These are phyloP conservation scores for Starmerella gropengiesseri DNA, from an alignment of 805 yeast genomes.

Conservation along the genomic window DNA sequence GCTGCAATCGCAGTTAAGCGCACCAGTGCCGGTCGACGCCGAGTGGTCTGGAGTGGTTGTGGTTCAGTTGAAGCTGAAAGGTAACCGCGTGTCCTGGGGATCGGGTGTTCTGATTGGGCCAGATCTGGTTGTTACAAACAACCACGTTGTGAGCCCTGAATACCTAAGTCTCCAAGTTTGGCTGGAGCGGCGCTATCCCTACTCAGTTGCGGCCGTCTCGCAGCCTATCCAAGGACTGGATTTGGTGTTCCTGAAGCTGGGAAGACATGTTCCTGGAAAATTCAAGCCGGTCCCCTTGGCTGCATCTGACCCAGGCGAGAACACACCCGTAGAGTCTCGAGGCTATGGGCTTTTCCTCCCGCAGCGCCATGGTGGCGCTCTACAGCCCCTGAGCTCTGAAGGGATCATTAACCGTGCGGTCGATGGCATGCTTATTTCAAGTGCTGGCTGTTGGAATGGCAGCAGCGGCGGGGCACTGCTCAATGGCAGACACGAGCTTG, in stretches of 20 bases:
- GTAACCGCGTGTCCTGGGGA: constrained; percentile 29
- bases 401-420: constrained; percentile 22
- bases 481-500: constrained; percentile 21
- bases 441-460: constrained; percentile 34
- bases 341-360: constrained; percentile 31
- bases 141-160: constrained; percentile 27
- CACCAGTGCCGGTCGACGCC: neutral
- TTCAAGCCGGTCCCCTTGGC: constrained; percentile 21
- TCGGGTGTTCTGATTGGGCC: constrained; percentile 29
- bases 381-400: constrained; percentile 26
- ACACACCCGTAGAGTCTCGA: constrained; percentile 25
- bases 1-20: neutral
- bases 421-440: constrained; percentile 26
- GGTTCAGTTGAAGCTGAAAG: constrained; percentile 15
- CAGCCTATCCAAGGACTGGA: constrained; percentile 28
- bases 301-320: constrained; percentile 14
- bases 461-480: constrained; percentile 32
- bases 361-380: constrained; percentile 14
- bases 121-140: constrained; percentile 28
- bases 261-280: constrained; percentile 7
- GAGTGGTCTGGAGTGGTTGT: constrained; percentile 19
- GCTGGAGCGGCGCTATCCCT: constrained; percentile 12
- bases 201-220: constrained; percentile 14
- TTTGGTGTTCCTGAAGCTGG: constrained; percentile 25
- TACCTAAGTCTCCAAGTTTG: constrained; percentile 7